Evolutionary conservation across 495 filamentous ascomycete species (phyloP), one percentile per base, ranked within the genome.

Genomic region (Pseudoneurospora amorphoporcata): DNA sequence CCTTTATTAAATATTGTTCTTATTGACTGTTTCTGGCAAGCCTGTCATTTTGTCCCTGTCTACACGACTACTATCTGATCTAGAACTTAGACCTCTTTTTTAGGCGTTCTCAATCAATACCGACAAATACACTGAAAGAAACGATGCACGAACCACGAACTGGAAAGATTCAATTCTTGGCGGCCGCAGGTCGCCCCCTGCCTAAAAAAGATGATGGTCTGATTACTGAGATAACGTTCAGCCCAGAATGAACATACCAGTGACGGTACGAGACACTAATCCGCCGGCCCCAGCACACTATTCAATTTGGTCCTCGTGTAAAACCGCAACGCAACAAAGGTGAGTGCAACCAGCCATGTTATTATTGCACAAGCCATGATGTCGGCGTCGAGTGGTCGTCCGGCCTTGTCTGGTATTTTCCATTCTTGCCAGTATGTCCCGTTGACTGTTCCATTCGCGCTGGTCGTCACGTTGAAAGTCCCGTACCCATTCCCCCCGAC

Each of bases 231-330:
- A n/a, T n/a, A n/a, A n/a, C n/a, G n/a, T n/a, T n/a, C 45, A 53
- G n/a, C 45, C 19, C 45, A 43, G 29, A 53, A 32, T 16, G 8
- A 29, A 14, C 73, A 39, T 75, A 79, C 77, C 4, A 80, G 73
- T 16, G 78, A 76, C 17, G 75, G 78, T 29, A 80, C 16, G 32
- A 80, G 76, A 39, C 61, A 75, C 78, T 77, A 79, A 35, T 80
- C 78, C 1, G 78, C 72, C 17, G 73, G 72, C 12, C 76, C 73
- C 17, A 80, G 70, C 12, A 77, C 75, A 68, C 71, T 68, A 16
- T 77, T 80, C 19, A 79, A 45, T 17, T 65, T 19, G 12, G 73
- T 73, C n/a, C 78, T 73, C 12, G 78, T 80, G 74, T 81, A 80
- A 42, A 81, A 81, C 23, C 79, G 77, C 16, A 78, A 39, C 4